A percentile compares a stretch with the other conserved stretches of the same genome.
Evolutionary conservation across 192 early-diverging fungal genomes (phyloP).

Genomic region (Coemansia sp.): DNA sequence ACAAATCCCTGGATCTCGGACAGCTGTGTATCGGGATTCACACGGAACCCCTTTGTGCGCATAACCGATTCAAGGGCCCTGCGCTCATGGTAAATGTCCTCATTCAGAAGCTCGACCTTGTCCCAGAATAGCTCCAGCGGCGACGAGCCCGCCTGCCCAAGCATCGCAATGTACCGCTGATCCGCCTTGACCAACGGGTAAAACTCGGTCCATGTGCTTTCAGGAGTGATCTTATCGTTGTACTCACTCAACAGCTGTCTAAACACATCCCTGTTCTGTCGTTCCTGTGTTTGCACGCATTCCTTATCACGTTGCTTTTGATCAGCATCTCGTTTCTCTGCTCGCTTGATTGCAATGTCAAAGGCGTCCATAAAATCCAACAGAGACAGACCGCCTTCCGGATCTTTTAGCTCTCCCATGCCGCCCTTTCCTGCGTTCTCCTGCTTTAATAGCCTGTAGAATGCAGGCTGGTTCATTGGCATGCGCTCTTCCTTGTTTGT

Average conservation of each 20-base stretch:
- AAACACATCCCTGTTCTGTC: constrained; percentile 73
- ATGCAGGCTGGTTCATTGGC: constrained; percentile 21
- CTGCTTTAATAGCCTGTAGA: constrained; percentile 7
- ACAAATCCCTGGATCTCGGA: constrained; percentile 53
- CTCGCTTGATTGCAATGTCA: constrained; percentile 65
- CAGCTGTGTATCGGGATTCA: constrained; percentile 17
- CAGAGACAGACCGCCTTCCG: constrained; percentile 65
- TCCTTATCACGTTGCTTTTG: constrained; percentile 56
- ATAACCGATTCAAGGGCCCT: constrained; percentile 60
- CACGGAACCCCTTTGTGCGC: constrained; percentile 26
- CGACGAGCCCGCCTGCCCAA: constrained; percentile 80
- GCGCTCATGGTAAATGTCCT: constrained; percentile 67
- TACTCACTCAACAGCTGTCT: constrained; percentile 69
- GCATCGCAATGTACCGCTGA: constrained; percentile 63
- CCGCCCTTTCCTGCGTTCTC: not conserved
- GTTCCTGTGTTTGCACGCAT: constrained; percentile 59
- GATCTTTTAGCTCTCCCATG: constrained; percentile 32
- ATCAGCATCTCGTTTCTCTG: constrained; percentile 64
- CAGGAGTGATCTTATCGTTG: constrained; percentile 60
- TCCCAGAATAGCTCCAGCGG: constrained; percentile 97
- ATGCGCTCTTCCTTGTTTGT: constrained; percentile 14
- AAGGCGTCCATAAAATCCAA: constrained; percentile 80
- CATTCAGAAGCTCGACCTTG: constrained; percentile 75
- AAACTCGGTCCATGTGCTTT: constrained; percentile 84
- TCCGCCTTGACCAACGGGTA: constrained; percentile 74